Conservation (phyloP, 257 asterid genomes). For the Lycium ferocissimum region DNA sequence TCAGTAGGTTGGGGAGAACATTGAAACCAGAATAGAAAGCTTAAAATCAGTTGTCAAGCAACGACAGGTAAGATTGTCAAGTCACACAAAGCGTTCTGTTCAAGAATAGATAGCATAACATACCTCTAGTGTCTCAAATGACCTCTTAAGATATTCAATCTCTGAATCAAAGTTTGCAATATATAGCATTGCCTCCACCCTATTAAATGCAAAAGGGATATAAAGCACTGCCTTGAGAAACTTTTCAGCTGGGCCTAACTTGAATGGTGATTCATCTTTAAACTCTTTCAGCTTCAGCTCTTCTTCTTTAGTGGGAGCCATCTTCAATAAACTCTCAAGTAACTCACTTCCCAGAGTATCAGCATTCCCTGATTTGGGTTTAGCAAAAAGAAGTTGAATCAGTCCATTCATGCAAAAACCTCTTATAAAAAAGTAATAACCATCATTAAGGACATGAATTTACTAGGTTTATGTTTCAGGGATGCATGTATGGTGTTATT, state of each 20-base stretch:
- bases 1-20: not conserved
- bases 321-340: constrained; percentile 74
- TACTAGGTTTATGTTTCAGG: not conserved
- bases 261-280: constrained; percentile 65
- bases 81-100: not conserved
- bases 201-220: constrained; percentile 82
- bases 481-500: not conserved
- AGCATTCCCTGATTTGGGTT: constrained; percentile 59
- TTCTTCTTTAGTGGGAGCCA: constrained; percentile 88
- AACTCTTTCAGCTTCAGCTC: constrained; percentile 67
- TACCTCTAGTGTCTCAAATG: constrained; percentile 86
- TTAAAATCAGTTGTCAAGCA: constrained; percentile 1
- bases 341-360: constrained; percentile 78
- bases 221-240: constrained; percentile 75
- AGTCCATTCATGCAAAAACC: constrained; percentile 6
- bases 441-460: not conserved
- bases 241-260: constrained; percentile 79
- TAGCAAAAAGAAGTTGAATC: not conserved
- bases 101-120: not conserved
- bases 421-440: not conserved
- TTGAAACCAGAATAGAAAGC: not conserved
- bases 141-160: constrained; percentile 71
- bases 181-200: constrained; percentile 86
- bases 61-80: not conserved
- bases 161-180: constrained; percentile 71